Percentiles rank a stretch among this genome's conserved stretches.
Conservation (phyloP, 2,329 filamentous ascomycete species). For the Alternaria ventricosa region DNA sequence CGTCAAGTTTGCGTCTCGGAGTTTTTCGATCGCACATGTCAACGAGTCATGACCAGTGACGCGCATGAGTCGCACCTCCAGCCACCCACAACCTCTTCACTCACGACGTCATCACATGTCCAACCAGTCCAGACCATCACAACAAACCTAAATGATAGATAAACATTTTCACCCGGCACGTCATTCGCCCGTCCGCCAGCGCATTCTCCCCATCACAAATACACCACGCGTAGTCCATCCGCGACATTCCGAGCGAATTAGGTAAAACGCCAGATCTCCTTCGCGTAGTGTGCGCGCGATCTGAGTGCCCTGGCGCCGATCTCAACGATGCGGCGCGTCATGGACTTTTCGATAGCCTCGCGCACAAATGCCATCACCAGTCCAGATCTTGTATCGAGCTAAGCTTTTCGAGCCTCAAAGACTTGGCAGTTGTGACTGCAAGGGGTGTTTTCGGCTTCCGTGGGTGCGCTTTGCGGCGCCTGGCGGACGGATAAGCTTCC, state of each 20-base stretch:
- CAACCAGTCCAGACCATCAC: neutral
- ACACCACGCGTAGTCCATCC: neutral
- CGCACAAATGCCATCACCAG: neutral
- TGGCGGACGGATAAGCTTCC: neutral
- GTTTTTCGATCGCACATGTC: neutral
- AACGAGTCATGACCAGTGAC: neutral
- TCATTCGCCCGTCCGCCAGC: neutral
- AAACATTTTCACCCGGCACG: neutral
- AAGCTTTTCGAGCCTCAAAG: slow-evolving; percentile 3
- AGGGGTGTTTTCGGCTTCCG: neutral
- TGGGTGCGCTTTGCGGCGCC: neutral
- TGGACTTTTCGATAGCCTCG: slow-evolving; percentile 5
- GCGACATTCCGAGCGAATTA: neutral
- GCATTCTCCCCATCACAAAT: neutral
- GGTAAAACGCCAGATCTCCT: neutral
- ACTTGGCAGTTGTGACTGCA: neutral
- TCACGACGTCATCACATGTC: neutral
- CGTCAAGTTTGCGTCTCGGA: neutral
- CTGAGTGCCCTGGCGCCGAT: slow-evolving; percentile 11
- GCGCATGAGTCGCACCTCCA: neutral
- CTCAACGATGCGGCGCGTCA: slow-evolving; percentile 12
- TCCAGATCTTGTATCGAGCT: neutral
- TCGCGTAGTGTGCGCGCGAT: slow-evolving; percentile 7
- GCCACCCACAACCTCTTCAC: neutral
- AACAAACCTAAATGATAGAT: neutral